These are phyloP conservation scores for Ormosia emarginata DNA, from an alignment of 306 rosid species.

Conservation along the genomic window DNA sequence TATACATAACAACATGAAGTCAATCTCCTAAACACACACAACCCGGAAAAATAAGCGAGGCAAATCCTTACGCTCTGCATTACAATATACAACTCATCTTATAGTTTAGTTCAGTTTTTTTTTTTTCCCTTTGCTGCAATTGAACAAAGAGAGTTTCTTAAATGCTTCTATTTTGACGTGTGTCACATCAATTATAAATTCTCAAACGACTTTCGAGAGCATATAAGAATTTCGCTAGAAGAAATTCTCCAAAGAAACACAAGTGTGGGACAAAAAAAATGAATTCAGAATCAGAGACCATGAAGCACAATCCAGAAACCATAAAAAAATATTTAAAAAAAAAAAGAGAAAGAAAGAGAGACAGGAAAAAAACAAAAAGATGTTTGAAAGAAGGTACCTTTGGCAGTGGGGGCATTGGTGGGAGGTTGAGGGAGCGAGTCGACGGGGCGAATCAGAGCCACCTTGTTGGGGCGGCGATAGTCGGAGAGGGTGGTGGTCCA, in stretches of 20 bases:
- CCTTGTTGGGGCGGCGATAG: slow-evolving; percentile 48
- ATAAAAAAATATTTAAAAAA: not conserved
- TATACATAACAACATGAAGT: not conserved
- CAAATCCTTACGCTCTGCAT: not conserved
- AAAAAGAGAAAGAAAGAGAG: not conserved
- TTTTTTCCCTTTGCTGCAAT: no score
- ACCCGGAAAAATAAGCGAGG: not conserved
- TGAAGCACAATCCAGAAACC: no score
- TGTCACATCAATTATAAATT: no score
- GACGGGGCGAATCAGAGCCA: slow-evolving; percentile 47
- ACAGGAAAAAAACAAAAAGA: not conserved
- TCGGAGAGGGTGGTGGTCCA: slow-evolving; percentile 51
- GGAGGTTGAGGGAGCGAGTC: slow-evolving; percentile 55
- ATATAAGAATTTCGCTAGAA: no score
- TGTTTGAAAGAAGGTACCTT: slow-evolving; percentile 37
- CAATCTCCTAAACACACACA: not conserved
- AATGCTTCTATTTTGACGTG: no score
- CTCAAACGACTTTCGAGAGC: no score
- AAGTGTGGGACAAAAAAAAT: not conserved
- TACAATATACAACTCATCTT: not conserved
- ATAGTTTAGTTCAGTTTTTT: no score
- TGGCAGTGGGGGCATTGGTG: slow-evolving; percentile 50
- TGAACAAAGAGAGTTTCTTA: no score
- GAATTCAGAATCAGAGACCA: no score
- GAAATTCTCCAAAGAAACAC: not conserved